Evolutionary conservation across 1,284 basidiomycete genomes (phyloP), one percentile per base, ranked within the genome.

Genomic region (Pascua sp.): DNA sequence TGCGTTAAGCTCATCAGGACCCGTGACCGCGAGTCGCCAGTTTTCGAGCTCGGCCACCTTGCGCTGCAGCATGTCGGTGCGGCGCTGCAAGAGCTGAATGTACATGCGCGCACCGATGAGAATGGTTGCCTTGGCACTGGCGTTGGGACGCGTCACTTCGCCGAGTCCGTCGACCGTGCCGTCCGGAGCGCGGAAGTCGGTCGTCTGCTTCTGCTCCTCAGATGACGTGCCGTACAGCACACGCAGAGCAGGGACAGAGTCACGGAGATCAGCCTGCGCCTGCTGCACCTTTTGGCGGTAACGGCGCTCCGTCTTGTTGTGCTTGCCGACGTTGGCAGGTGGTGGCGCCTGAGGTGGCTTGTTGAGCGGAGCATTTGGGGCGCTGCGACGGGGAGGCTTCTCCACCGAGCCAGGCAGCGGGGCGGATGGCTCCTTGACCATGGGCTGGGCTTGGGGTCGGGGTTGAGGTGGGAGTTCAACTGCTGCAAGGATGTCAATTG

Each of bases 211-310:
- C 63, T 78, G 75, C 47, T 74, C 70, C 39, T 74, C 70, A 8
- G 66, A 68, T 7, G 74, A 76, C 2, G 76, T 78, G 32, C 71
- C 71, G 59, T 78, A 78, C 4, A 77, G 59, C 4, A 77, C 73
- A 50, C 76, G 66, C 0, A 78, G 64, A 5, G 74, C 73, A 1
- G 76, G 76, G 9, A 78, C 72, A 8, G 73, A 62, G 55, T 78
- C 76, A n/a, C 76, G 75, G 8, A 78, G 65, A 47, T 74, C 72
- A 38, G 72, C 66, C 56, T 77, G 73, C 15, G 76, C 75, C 50
- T 69, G 69, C 62, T 78, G 75, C 13, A 78, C 76, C 62, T 78
- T 78, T 53, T 72, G 71, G 37, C 76, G 72, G 56, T 78, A 78
- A 37, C 75, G 66, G 24, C 75, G 60, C 61, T 78, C 76, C 10